A percentile compares a stretch with the other conserved stretches of the same genome.
These are phyloP conservation scores for Aspergillus candidus DNA, from an alignment of 2,329 filamentous ascomycete genomes.

Conservation along the genomic window DNA sequence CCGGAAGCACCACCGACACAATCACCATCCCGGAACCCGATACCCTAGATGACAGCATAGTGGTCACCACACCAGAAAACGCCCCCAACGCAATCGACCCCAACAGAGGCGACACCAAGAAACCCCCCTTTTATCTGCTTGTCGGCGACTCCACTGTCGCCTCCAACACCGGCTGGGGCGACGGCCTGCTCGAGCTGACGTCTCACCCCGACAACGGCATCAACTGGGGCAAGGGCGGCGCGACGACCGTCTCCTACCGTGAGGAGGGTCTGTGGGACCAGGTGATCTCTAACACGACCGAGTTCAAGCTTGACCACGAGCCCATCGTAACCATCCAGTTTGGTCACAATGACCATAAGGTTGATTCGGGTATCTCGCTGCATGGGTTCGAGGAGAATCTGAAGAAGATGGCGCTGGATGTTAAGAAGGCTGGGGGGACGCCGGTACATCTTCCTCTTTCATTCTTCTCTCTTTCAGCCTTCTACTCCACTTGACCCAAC, in stretches of 20 bases:
- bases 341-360: conserved; percentile 13
- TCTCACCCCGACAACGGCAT: conserved; percentile 3
- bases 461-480: background rate
- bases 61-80: too few relatives aligned
- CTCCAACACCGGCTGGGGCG: conserved; percentile 8
- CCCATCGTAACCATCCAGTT: conserved; percentile 13
- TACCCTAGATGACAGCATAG: too few relatives aligned
- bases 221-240: conserved; percentile 9
- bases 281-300: background rate
- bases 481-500: background rate
- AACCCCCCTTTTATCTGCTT: conserved; percentile 6
- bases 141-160: conserved; percentile 12
- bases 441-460: conserved; percentile 1
- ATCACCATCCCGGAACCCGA: too few relatives aligned
- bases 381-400: conserved; percentile 5
- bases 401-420: conserved; percentile 4
- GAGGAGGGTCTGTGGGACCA: conserved; percentile 8
- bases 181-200: conserved; percentile 6
- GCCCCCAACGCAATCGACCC: too few relatives aligned
- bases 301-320: background rate
- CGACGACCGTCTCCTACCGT: conserved; percentile 7
- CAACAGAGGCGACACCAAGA: background rate
- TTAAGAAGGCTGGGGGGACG: conserved; percentile 6
- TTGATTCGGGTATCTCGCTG: background rate
- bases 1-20: too few relatives aligned